These are phyloP conservation scores for Tolypocladium nubicola DNA, from an alignment of 2,329 filamentous ascomycete species.

Conservation along the genomic window DNA sequence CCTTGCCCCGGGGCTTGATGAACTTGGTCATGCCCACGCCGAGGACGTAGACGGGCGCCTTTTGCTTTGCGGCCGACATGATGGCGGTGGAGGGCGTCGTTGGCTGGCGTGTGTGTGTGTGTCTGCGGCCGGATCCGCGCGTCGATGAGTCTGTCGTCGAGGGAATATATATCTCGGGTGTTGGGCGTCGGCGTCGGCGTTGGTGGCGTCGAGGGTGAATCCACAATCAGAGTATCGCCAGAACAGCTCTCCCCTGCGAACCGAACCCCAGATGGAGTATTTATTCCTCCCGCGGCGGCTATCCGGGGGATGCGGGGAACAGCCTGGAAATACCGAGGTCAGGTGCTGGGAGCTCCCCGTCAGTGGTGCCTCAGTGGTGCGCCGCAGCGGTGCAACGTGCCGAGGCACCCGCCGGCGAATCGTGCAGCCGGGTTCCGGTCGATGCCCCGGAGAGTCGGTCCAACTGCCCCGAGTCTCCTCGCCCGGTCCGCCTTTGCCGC, in stretches of 20 bases:
- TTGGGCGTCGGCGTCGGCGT: background rate
- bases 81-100: constrained; percentile 18
- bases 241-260: background rate
- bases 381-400: background rate
- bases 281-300: background rate
- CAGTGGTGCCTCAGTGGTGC: background rate
- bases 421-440: too few species aligned
- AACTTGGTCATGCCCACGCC: constrained; percentile 99
- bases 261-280: background rate
- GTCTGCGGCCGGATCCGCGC: too few species aligned
- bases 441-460: background rate
- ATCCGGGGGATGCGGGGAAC: background rate
- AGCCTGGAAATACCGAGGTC: constrained; percentile 14
- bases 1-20: constrained; percentile 90
- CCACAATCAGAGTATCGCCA: background rate
- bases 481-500: background rate
- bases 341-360: background rate
- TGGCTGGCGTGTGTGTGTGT: background rate
- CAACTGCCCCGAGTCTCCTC: background rate
- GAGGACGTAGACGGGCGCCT: constrained; percentile 66
- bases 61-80: constrained; percentile 28
- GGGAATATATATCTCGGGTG: too few species aligned
- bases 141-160: too few species aligned
- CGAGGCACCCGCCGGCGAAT: background rate
- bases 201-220: background rate